Percentiles rank a stretch among this genome's conserved stretches.
Conservation (phyloP, 371 early-diverging fungal genomes). For the Lichtheimia hyalospora region DNA sequence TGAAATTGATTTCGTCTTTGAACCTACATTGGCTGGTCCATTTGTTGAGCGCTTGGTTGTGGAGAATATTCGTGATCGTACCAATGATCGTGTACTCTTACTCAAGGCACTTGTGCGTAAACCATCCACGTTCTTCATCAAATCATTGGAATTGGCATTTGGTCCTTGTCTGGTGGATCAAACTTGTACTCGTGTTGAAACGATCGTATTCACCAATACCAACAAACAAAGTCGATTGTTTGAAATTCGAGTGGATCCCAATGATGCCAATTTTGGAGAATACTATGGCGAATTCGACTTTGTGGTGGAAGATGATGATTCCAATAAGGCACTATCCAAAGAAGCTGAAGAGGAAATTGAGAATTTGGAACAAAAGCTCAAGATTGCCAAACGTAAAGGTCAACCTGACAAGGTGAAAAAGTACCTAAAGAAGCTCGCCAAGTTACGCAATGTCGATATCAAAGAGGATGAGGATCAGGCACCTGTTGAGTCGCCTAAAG, state of each 20-base stretch:
- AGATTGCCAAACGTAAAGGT: constrained; percentile 93
- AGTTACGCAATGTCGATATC: constrained; percentile 38
- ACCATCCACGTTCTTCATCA: constrained; percentile 86
- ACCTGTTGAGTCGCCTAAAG: constrained; percentile 17
- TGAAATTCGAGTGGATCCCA: constrained; percentile 77
- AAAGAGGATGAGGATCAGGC: constrained; percentile 17
- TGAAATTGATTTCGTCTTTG: constrained; percentile 91
- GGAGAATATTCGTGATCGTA: constrained; percentile 87
- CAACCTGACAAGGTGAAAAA: constrained; percentile 88
- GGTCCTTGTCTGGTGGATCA: constrained; percentile 69
- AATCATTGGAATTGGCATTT: constrained; percentile 76
- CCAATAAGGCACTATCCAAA: constrained; percentile 64
- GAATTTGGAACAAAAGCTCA: constrained; percentile 93
- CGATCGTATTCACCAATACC: constrained; percentile 77
- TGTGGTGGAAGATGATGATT: constrained; percentile 66
- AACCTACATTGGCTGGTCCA: constrained; percentile 84
- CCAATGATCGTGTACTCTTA: constrained; percentile 76
- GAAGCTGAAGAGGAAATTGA: constrained; percentile 95
- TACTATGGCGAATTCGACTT: constrained; percentile 71
- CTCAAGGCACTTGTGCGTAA: constrained; percentile 93
- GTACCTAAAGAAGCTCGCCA: constrained; percentile 76
- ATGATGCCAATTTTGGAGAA: constrained; percentile 64
- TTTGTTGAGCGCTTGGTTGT: constrained; percentile 89
- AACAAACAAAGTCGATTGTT: constrained; percentile 81
- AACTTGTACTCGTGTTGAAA: constrained; percentile 34